phyloP scores from a whole-genome alignment of 73 alveolate species.

The Blepharisma japonicum region DNA sequence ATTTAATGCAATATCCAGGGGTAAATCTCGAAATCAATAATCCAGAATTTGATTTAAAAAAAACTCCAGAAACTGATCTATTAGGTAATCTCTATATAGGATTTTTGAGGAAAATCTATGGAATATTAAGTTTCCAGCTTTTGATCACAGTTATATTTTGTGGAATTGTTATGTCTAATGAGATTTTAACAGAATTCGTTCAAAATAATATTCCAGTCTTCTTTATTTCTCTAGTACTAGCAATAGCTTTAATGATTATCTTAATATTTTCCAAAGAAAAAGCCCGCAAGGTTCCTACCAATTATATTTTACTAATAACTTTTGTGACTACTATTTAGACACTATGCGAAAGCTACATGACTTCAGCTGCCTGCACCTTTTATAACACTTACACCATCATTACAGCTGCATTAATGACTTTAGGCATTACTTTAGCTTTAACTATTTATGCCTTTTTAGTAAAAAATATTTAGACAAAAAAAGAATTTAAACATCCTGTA shows the following conservation, averaged over 20 bases:
- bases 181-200: conserved; percentile 1
- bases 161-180: conserved; percentile 10
- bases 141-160: conserved; percentile 37
- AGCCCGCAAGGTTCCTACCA: conserved; percentile 74
- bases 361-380: neutral
- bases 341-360: conserved; percentile 55
- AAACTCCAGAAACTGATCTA: too few relatives aligned
- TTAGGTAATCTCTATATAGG: neutral
- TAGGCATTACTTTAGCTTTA: conserved; percentile 46
- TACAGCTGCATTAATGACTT: conserved; percentile 48
- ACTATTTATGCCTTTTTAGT: conserved; percentile 43
- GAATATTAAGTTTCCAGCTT: conserved; percentile 49
- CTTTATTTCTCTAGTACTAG: conserved; percentile 28
- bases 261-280: conserved; percentile 52
- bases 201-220: neutral
- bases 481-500: conserved; percentile 45
- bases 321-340: conserved; percentile 40
- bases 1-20: too few relatives aligned
- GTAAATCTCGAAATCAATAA: too few relatives aligned
- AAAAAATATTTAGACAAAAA: conserved; percentile 33
- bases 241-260: conserved; percentile 35
- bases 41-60: too few relatives aligned
- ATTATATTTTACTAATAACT: conserved; percentile 63
- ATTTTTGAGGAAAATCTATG: conserved; percentile 62
- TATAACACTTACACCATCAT: conserved; percentile 34